phyloP scores from a whole-genome alignment of 306 rosid genomes.

The Pueraria montana region DNA sequence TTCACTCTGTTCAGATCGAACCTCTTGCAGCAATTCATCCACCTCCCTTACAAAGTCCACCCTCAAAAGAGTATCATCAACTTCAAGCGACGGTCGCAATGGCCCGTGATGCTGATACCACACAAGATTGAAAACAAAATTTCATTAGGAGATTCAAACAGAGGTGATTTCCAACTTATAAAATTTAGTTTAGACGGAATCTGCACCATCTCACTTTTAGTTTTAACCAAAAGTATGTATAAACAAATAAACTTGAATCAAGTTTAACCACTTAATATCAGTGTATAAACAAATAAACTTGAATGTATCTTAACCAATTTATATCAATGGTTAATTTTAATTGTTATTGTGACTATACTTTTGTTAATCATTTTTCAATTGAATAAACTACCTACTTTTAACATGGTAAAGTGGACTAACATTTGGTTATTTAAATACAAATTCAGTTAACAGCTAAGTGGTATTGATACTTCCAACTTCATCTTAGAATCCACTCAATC shows the following conservation, averaged over 20 bases:
- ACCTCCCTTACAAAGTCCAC: constrained; percentile 95
- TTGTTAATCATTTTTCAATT: not conserved
- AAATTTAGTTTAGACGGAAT: constrained; percentile 1
- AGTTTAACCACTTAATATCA: not conserved
- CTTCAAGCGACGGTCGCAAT: constrained; percentile 69
- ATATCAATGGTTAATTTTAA: constrained; percentile 22
- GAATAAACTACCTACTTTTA: not conserved
- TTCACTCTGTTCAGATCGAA: constrained; percentile 60
- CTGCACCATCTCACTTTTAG: constrained; percentile 13
- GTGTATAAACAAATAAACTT: not conserved
- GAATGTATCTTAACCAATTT: not conserved
- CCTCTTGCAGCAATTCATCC: constrained; percentile 83
- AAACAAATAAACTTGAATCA: not conserved
- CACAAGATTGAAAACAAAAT: constrained; percentile 14
- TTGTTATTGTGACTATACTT: not conserved
- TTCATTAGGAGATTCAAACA: not conserved
- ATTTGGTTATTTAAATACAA: constrained; percentile 22
- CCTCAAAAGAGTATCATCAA: constrained; percentile 74
- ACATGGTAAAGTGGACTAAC: constrained; percentile 28
- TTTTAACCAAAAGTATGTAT: constrained; percentile 24
- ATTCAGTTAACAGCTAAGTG: not conserved
- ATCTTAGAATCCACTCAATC: not conserved
- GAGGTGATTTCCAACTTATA: not conserved
- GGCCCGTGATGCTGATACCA: constrained; percentile 79
- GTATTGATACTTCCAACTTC: not conserved